Percentiles rank a stretch among this genome's conserved stretches.
Conservation (phyloP, 1,284 basidiomycete genomes). For the Cutaneotrichosporon cutaneum region DNA sequence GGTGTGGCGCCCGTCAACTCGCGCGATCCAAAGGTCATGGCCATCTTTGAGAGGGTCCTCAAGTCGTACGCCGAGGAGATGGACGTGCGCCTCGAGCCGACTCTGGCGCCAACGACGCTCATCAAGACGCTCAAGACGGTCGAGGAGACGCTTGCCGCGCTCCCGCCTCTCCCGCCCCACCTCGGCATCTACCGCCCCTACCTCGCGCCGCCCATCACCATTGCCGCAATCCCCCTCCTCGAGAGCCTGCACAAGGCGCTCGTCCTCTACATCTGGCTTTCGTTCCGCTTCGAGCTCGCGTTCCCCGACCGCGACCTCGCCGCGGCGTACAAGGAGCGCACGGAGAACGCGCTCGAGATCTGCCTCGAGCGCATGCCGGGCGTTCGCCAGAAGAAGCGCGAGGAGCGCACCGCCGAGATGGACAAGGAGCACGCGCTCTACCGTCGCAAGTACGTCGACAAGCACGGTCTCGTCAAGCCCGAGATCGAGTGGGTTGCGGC, state of each 20-base stretch:
- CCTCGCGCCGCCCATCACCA: conserved; percentile 36
- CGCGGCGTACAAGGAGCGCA: conserved; percentile 61
- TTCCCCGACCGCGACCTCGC: conserved; percentile 65
- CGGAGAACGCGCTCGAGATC: conserved; percentile 67
- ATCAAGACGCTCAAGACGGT: conserved; percentile 56
- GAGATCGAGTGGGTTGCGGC: conserved; percentile 13
- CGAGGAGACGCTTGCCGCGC: conserved; percentile 50
- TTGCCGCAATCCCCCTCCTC: conserved; percentile 55
- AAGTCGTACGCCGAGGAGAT: conserved; percentile 49
- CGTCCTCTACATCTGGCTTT: conserved; percentile 83
- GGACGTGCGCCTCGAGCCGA: conserved; percentile 50
- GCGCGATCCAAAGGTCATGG: conserved; percentile 53
- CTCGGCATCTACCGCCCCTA: conserved; percentile 3
- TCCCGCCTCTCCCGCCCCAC: conserved; percentile 33
- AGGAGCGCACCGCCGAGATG: conserved; percentile 11
- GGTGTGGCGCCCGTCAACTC: conserved; percentile 55
- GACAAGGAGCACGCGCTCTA: conserved; percentile 12
- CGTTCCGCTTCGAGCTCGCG: conserved; percentile 69
- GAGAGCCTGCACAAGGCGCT: conserved; percentile 81
- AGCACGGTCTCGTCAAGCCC: conserved; percentile 18
- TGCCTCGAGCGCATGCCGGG: conserved; percentile 50
- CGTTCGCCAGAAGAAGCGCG: conserved; percentile 32
- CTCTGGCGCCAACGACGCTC: conserved; percentile 52
- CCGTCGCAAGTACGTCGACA: conserved; percentile 15
- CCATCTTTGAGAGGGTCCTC: conserved; percentile 51